phyloP scores from a whole-genome alignment of 2,329 filamentous ascomycete species.

The Celoporthe dispersa region DNA sequence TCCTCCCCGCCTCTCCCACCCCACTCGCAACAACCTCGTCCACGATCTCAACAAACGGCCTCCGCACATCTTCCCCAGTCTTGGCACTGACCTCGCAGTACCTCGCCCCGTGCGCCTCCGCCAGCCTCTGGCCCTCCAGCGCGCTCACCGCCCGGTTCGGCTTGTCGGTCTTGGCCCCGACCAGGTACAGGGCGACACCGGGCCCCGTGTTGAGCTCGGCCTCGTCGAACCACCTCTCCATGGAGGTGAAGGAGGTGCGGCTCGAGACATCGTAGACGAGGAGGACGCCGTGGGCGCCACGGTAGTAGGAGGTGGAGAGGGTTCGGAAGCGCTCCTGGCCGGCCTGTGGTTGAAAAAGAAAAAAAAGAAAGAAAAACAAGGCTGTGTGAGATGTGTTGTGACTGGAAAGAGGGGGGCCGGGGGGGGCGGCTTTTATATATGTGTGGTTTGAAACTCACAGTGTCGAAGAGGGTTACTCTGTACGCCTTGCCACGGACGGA shows the following conservation, averaged over 20 bases:
- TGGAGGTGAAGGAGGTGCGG: constrained; percentile 53
- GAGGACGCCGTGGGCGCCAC: constrained; percentile 54
- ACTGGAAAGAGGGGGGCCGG: background rate
- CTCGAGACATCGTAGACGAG: constrained; percentile 55
- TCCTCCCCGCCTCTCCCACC: constrained; percentile 38
- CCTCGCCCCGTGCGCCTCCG: constrained; percentile 47
- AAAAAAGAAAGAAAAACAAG: no score
- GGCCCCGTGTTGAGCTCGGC: constrained; percentile 54
- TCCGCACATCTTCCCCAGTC: constrained; percentile 55
- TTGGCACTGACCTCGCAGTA: constrained; percentile 61
- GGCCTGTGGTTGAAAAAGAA: constrained; percentile 38
- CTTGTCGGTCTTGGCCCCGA: constrained; percentile 58
- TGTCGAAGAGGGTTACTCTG: constrained; percentile 57
- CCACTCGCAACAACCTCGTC: constrained; percentile 53
- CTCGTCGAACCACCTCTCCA: constrained; percentile 60
- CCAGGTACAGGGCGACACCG: constrained; percentile 54
- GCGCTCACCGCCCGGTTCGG: constrained; percentile 48
- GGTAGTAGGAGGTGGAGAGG: constrained; percentile 55
- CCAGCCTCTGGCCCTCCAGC: constrained; percentile 54
- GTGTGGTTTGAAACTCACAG: constrained; percentile 40
- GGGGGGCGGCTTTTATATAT: background rate
- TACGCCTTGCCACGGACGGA: constrained; percentile 56
- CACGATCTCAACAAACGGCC: constrained; percentile 57
- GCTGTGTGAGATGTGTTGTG: constrained; percentile 18
- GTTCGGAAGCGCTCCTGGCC: constrained; percentile 60